These are phyloP conservation scores for Pascua guehoae DNA, from an alignment of 1,284 basidiomycete species.

Conservation along the genomic window DNA sequence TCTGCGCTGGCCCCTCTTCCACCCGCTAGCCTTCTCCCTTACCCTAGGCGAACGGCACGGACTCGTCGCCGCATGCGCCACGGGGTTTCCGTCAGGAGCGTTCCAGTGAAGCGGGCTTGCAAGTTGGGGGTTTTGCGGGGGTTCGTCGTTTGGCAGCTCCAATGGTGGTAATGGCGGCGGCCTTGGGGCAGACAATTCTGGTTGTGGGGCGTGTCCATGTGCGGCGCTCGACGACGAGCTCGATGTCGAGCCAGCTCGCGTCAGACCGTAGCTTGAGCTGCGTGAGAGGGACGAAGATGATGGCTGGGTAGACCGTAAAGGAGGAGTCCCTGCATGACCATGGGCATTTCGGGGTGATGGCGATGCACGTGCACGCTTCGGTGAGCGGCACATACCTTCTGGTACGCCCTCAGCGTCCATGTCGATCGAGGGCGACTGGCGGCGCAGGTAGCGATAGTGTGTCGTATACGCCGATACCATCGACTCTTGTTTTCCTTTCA, in stretches of 20 bases:
- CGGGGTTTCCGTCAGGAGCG: not conserved
- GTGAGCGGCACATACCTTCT: conserved; percentile 19
- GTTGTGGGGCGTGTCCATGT: not conserved
- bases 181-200: not conserved
- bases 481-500: no score
- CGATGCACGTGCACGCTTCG: conserved; percentile 34
- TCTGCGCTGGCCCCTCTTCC: conserved; percentile 15
- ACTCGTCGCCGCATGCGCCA: conserved; percentile 3
- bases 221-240: no score
- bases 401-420: no score
- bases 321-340: not conserved
- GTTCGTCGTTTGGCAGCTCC: no score
- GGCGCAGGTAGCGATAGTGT: no score
- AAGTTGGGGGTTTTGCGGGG: no score
- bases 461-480: no score
- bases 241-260: no score
- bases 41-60: conserved; percentile 1
- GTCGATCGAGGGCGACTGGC: no score
- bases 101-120: no score
- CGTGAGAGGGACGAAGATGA: not conserved
- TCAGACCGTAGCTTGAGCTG: not conserved
- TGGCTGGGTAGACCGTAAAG: not conserved
- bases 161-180: no score
- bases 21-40: conserved; percentile 6
- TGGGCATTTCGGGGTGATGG: not conserved